Evolutionary conservation across 371 early-diverging fungal genomes (phyloP), one percentile per base, ranked within the genome.

Genomic region (Haplosporangium sp.): DNA sequence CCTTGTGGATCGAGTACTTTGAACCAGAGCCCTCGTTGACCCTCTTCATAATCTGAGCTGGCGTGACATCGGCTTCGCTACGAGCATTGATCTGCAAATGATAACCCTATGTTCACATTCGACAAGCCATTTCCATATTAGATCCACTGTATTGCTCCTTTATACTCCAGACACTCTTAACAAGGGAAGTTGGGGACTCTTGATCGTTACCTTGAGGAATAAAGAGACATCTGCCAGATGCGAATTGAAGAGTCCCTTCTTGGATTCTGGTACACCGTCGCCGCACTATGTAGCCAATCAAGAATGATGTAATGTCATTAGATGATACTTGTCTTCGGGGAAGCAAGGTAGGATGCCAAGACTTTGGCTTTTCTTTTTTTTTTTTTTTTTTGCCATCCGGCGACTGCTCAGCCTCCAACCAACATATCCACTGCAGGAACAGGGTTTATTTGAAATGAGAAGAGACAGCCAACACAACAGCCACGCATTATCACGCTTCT

Each of bases 81-180:
- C 96, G 92, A n/a, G 98, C 98, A 68, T 92, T 90, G 59, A 97
- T 92, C 80, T 95, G 91, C 55, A 97, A 89, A 70, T 97, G 96
- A 76, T 88, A 95, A 8, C 94, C 95, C 87, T 91, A 64, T 36
- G 13, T 55, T 29, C 29, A 4, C 29, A 29, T 29, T 2, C 29
- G 29, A 29, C 29, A 29, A 29, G 4, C 29, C 29, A 29, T 4
- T 29, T 29, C 29, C 29, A 29, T 29, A 29, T 6, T 9, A 43
- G 10, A 57, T 11, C 21, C 37, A 20, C 20, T n/a, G 16, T 36
- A 13, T 50, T 60, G n/a, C n/a, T 37, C 40, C 11, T 38, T 38
- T 38, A 38, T 55, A 13, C 18, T 38, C 46, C 10, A 9, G 50
- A 50, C 20, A 9, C 0, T 14, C 18, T 18, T 18, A 16, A 16